Conservation (phyloP, 371 early-diverging fungal genomes). For the Rhizopus stolonifer region DNA sequence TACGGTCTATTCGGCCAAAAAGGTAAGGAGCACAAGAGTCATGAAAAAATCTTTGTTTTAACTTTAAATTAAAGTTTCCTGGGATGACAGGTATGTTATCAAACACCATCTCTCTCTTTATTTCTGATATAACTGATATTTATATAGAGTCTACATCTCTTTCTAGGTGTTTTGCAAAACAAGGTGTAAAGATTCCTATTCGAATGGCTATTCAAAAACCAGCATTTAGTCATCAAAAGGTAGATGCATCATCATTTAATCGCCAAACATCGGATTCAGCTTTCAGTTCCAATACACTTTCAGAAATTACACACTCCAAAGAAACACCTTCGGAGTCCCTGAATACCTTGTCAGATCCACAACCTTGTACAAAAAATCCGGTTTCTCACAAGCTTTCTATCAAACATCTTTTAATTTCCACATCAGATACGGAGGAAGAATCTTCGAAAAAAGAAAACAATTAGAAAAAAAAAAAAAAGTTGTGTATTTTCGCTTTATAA, state of each 20-base stretch:
- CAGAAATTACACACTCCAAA: no score
- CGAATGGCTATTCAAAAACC: slow-evolving; percentile 32
- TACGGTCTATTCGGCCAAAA: slow-evolving; percentile 54
- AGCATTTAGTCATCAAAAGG: neutral
- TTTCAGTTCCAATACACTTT: no score
- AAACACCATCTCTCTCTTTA: neutral
- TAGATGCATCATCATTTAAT: no score
- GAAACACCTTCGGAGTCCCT: no score
- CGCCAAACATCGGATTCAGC: no score
- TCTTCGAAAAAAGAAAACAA: neutral
- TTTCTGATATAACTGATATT: neutral
- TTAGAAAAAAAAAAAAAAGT: no score
- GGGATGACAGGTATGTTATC: slow-evolving; percentile 56
- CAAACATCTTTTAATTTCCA: neutral
- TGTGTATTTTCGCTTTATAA: no score
- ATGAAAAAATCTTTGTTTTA: neutral
- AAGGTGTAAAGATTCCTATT: slow-evolving; percentile 69
- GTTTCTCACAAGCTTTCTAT: neutral
- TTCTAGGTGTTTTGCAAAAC: slow-evolving; percentile 64
- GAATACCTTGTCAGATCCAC: no score
- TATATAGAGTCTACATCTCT: slow-evolving; percentile 57
- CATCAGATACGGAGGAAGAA: neutral
- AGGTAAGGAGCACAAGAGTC: slow-evolving; percentile 8
- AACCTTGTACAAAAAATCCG: no score
- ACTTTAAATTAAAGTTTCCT: slow-evolving; percentile 38